phyloP scores from a whole-genome alignment of 257 asterid genomes.

The Pogostemon cablin region DNA sequence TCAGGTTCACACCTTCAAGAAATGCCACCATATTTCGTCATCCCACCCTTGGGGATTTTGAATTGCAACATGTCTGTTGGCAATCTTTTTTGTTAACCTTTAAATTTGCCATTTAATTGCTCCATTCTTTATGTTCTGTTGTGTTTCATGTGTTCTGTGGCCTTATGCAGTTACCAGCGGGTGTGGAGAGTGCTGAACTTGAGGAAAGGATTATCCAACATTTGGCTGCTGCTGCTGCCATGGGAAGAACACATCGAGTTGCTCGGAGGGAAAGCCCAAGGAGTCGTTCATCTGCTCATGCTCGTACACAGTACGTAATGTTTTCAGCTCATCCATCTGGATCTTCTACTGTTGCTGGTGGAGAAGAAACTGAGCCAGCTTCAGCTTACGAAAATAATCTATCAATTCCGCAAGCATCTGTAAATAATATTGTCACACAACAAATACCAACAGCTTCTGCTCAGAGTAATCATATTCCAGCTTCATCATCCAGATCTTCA shows the following conservation, averaged over 20 bases:
- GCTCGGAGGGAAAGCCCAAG: slow-evolving; percentile 72
- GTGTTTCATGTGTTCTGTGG: slow-evolving; percentile 26
- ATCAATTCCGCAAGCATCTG: slow-evolving; percentile 1
- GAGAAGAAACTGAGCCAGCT: slow-evolving; percentile 47
- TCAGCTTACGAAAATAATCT: slow-evolving; percentile 1
- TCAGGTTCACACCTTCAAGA: slow-evolving; percentile 67
- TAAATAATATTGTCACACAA: slow-evolving; percentile 39
- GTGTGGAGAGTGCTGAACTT: slow-evolving; percentile 64
- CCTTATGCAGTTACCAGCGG: slow-evolving; percentile 66
- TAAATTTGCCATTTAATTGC: not conserved
- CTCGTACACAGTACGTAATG: slow-evolving; percentile 58
- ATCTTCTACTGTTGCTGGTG: slow-evolving; percentile 47
- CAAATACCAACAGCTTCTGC: slow-evolving; percentile 35
- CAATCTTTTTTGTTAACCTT: slow-evolving; percentile 18
- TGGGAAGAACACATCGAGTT: slow-evolving; percentile 73
- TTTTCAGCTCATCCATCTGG: slow-evolving; percentile 57
- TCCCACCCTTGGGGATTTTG: slow-evolving; percentile 76
- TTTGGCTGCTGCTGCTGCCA: slow-evolving; percentile 90
- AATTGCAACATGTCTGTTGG: slow-evolving; percentile 71
- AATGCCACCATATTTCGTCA: slow-evolving; percentile 67
- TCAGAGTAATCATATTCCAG: slow-evolving; percentile 45
- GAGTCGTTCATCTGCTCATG: slow-evolving; percentile 56
- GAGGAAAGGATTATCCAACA: slow-evolving; percentile 92
- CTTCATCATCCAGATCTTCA: slow-evolving; percentile 58
- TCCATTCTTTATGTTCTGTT: slow-evolving; percentile 20